Evolutionary conservation across 495 filamentous ascomycete species (phyloP).

Genomic region (Neurospora hispaniola): DNA sequence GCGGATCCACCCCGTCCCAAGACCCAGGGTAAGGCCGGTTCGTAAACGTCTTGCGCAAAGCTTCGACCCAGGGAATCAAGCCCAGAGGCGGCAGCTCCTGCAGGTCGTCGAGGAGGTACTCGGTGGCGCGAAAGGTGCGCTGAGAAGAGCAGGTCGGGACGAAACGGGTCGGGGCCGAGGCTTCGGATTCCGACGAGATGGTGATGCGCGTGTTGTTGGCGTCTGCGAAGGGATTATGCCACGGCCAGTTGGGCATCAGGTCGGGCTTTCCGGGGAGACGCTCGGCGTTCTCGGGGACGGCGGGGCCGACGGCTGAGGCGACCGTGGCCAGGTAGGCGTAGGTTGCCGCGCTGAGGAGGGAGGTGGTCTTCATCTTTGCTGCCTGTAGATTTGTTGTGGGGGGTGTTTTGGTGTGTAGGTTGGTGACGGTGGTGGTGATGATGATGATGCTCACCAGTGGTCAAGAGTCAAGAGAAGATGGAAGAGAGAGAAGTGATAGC

Average conservation of each 20-base stretch:
- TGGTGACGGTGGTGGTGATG: not conserved
- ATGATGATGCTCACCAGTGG: not conserved
- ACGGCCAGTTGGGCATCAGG: conserved; percentile 18
- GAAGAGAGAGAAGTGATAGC: not conserved
- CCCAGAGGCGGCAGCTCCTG: conserved; percentile 15
- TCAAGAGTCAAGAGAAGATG: not conserved
- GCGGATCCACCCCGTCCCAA: conserved; percentile 29
- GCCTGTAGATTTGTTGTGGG: not conserved
- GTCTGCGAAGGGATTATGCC: conserved; percentile 20
- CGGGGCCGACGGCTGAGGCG: conserved; percentile 15
- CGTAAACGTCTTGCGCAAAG: conserved; percentile 20
- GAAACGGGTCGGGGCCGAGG: not conserved
- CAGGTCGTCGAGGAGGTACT: conserved; percentile 27
- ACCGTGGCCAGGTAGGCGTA: conserved; percentile 9
- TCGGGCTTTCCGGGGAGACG: conserved; percentile 16
- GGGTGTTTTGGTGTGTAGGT: not conserved
- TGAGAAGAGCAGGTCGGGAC: conserved; percentile 12
- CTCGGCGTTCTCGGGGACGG: conserved; percentile 6
- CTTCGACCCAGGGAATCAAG: conserved; percentile 18
- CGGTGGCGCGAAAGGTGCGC: conserved; percentile 15
- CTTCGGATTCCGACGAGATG: not conserved
- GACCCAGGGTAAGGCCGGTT: conserved; percentile 22
- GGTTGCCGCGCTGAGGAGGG: conserved; percentile 5
- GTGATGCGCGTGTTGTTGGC: not conserved
- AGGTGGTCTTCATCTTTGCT: conserved; percentile 16